These are phyloP conservation scores for Dendrothele bispora DNA, from an alignment of 768 basidiomycete genomes.

Conservation along the genomic window DNA sequence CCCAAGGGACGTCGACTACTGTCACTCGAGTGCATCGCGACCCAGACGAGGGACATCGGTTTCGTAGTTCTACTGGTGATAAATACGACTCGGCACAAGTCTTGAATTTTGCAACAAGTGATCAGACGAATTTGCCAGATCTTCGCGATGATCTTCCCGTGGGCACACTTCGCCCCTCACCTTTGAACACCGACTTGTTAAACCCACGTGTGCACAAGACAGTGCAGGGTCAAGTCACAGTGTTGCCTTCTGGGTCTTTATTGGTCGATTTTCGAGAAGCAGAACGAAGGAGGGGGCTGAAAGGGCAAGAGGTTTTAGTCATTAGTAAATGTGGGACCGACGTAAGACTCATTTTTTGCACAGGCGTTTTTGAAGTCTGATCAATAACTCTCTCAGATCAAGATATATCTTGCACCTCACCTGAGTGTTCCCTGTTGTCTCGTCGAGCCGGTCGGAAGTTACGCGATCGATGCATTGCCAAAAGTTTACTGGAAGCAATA, in stretches of 20 bases:
- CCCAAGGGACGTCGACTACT: not conserved
- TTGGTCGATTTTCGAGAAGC: constrained; percentile 59
- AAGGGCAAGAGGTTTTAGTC: constrained; percentile 46
- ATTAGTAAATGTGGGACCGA: constrained; percentile 38
- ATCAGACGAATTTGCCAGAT: no score
- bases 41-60: no score
- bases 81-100: no score
- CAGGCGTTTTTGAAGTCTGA: not conserved
- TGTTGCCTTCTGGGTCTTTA: constrained; percentile 50
- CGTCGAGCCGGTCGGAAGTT: constrained; percentile 38
- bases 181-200: constrained; percentile 36
- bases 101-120: no score
- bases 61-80: no score
- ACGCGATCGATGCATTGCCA: constrained; percentile 38
- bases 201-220: constrained; percentile 46
- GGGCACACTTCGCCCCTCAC: constrained; percentile 35
- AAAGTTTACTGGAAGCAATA: constrained; percentile 43
- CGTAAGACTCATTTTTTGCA: constrained; percentile 22
- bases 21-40: not conserved
- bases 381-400: constrained; percentile 32
- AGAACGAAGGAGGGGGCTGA: constrained; percentile 44
- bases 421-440: constrained; percentile 50
- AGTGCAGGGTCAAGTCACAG: constrained; percentile 43
- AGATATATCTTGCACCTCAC: constrained; percentile 48
- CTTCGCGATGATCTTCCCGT: constrained; percentile 24